A percentile compares a stretch with the other conserved stretches of the same genome.
phyloP scores from a whole-genome alignment of 805 yeast species.

The Yamadazyma olivae region DNA sequence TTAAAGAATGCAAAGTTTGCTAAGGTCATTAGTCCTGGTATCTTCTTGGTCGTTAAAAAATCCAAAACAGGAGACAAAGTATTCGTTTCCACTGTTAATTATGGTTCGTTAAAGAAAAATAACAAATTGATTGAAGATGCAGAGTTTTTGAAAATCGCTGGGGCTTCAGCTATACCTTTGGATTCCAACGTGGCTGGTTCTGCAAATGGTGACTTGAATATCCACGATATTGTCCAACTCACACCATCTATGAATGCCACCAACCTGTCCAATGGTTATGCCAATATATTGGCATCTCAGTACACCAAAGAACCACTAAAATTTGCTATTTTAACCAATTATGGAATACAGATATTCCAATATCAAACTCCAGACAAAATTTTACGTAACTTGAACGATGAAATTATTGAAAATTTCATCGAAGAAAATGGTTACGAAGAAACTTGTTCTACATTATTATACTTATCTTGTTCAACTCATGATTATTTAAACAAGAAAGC shows the following conservation, averaged over 20 bases:
- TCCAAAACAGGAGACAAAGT: slow-evolving; percentile 45
- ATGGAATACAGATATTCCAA: slow-evolving; percentile 72
- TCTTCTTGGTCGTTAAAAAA: slow-evolving; percentile 66
- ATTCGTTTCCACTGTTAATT: slow-evolving; percentile 79
- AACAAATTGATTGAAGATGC: slow-evolving; percentile 78
- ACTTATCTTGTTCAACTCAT: slow-evolving; percentile 74
- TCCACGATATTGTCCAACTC: slow-evolving; percentile 71
- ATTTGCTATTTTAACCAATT: slow-evolving; percentile 79
- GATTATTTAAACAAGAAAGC: slow-evolving; percentile 44
- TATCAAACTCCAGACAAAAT: slow-evolving; percentile 79
- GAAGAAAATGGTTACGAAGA: slow-evolving; percentile 84
- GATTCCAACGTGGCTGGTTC: not conserved
- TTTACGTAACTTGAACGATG: slow-evolving; percentile 65
- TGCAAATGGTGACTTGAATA: slow-evolving; percentile 24
- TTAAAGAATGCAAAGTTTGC: slow-evolving; percentile 57
- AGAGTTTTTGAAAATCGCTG: slow-evolving; percentile 48
- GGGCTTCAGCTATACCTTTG: not conserved
- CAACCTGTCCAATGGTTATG: slow-evolving; percentile 73
- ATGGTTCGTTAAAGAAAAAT: slow-evolving; percentile 75
- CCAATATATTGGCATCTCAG: slow-evolving; percentile 84
- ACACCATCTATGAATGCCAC: slow-evolving; percentile 72
- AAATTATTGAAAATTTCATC: slow-evolving; percentile 64
- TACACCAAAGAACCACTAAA: slow-evolving; percentile 64
- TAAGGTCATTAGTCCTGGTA: slow-evolving; percentile 78
- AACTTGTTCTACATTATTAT: slow-evolving; percentile 84